A percentile compares a stretch with the other conserved stretches of the same genome.
phyloP scores from a whole-genome alignment of 805 yeast species.

The Hanseniaspora clermontiae region DNA sequence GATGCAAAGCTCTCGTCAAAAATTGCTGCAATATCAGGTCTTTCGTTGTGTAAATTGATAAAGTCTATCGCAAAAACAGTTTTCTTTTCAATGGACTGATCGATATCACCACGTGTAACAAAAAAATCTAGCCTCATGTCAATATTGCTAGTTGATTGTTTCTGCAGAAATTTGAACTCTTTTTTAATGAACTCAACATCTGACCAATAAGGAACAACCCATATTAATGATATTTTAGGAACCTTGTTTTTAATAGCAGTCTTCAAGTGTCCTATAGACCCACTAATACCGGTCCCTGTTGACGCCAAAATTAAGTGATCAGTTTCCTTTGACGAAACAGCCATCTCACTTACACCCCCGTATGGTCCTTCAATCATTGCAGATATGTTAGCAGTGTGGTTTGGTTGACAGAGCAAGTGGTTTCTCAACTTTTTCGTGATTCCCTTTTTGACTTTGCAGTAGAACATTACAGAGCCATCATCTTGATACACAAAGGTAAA shows the following conservation, averaged over 20 bases:
- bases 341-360: slow-evolving; percentile 31
- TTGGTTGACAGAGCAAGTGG: slow-evolving; percentile 20
- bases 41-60: slow-evolving; percentile 32
- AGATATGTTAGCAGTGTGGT: slow-evolving; percentile 15
- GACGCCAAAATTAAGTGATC: slow-evolving; percentile 33
- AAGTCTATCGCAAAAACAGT: slow-evolving; percentile 24
- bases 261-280: slow-evolving; percentile 23
- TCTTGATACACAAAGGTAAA: slow-evolving; percentile 19
- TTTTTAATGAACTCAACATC: slow-evolving; percentile 17
- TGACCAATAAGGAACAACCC: slow-evolving; percentile 18
- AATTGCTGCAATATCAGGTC: slow-evolving; percentile 34
- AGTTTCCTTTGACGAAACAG: slow-evolving; percentile 23
- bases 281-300: slow-evolving; percentile 40
- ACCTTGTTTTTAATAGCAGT: slow-evolving; percentile 11
- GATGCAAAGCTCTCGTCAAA: slow-evolving; percentile 31
- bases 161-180: slow-evolving; percentile 15
- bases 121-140: slow-evolving; percentile 29
- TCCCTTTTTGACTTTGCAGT: slow-evolving; percentile 40
- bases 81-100: slow-evolving; percentile 11
- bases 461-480: slow-evolving; percentile 30
- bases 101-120: neutral
- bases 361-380: slow-evolving; percentile 50
- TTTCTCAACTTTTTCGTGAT: slow-evolving; percentile 33
- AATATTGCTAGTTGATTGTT: slow-evolving; percentile 45
- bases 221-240: slow-evolving; percentile 14